Base-by-base conservation (phyloP, 495 filamentous ascomycete species). In the Saxophila tyrrhenica region DNA sequence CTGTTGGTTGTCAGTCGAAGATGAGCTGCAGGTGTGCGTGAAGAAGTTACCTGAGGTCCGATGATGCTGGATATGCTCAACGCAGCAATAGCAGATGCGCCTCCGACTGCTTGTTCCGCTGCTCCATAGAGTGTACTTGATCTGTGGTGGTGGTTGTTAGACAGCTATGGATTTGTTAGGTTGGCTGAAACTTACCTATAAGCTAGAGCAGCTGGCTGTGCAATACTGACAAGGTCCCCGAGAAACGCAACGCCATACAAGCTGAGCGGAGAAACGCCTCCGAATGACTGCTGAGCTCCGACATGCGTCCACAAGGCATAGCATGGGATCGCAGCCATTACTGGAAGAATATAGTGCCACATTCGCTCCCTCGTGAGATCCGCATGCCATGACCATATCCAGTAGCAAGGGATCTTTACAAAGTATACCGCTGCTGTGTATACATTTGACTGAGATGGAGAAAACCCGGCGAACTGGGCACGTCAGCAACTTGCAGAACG, bases 221-320 rank as follows among this genome's bases (percentile, higher is more conserved):
- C 52, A 43, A 59, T 50, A 13, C 23, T 48, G 39, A 54, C 46
- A 42, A 59, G 47, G 24, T 54, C 20, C 3, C 51, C 51, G 11
- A 54, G 38, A 46, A 49, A 55, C 2, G 56, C 52, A 22, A 54
- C 25, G 2, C 41, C 50, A 25, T 59, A 55, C 15, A 59, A 44
- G 2, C 25, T 17, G 25, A 59, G 50, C n/a, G 39, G 48, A 21
- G 29, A 50, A 21, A 59, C 50, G 16, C 32, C 5, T 5, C 45
- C 45, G 25, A 54, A 49, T 19, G 22, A 45, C 56, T 44, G 45
- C 21, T 55, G 56, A 15, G 43, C 15, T 25, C 51, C 53, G 5
- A 50, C 56, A 24, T 58, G 48, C 29, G 56, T 58, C 56, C 56
- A 58, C 1, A 54, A 24, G 10, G 56, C 50, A 39, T 38, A 58